Evolutionary conservation across 768 basidiomycete species (phyloP).

Genomic region (Mycena amicta): DNA sequence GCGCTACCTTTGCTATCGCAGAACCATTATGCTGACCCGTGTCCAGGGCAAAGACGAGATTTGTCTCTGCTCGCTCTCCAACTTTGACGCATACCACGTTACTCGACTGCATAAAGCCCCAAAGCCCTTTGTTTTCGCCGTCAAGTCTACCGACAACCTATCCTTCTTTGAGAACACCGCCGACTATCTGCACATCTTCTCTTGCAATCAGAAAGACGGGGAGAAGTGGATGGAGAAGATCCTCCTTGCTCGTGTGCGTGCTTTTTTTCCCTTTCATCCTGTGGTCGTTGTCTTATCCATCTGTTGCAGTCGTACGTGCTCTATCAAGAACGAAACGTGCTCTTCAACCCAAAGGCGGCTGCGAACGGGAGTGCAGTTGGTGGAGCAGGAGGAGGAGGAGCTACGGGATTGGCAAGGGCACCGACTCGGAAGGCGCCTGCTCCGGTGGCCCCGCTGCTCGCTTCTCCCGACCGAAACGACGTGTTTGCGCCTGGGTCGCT

Average conservation of each 20-base stretch:
- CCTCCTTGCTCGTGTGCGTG: slow-evolving; percentile 77
- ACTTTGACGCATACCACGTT: slow-evolving; percentile 85
- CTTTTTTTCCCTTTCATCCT: slow-evolving; percentile 3
- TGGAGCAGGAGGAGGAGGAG: neutral
- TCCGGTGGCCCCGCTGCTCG: slow-evolving; percentile 44
- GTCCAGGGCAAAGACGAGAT: slow-evolving; percentile 81
- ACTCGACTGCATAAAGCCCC: slow-evolving; percentile 81
- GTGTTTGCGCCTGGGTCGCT: slow-evolving; percentile 80
- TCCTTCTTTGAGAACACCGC: slow-evolving; percentile 84
- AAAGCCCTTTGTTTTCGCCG: slow-evolving; percentile 80
- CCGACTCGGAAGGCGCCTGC: slow-evolving; percentile 38
- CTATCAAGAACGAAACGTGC: slow-evolving; percentile 75
- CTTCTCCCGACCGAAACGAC: slow-evolving; percentile 36
- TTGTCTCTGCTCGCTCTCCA: slow-evolving; percentile 83
- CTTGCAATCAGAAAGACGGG: slow-evolving; percentile 74
- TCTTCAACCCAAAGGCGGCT: slow-evolving; percentile 48
- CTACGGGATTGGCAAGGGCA: slow-evolving; percentile 36
- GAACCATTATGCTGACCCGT: neutral
- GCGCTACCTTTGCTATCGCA: slow-evolving; percentile 22
- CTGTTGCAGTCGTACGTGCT: slow-evolving; percentile 73
- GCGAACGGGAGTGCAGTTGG: slow-evolving; percentile 31
- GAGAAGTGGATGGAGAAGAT: slow-evolving; percentile 80
- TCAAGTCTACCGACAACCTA: slow-evolving; percentile 87
- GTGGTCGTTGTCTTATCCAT: slow-evolving; percentile 7
- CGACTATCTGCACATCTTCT: slow-evolving; percentile 89